Evolutionary conservation across 768 basidiomycete species (phyloP).

Genomic region (Neoboletus magnificus): DNA sequence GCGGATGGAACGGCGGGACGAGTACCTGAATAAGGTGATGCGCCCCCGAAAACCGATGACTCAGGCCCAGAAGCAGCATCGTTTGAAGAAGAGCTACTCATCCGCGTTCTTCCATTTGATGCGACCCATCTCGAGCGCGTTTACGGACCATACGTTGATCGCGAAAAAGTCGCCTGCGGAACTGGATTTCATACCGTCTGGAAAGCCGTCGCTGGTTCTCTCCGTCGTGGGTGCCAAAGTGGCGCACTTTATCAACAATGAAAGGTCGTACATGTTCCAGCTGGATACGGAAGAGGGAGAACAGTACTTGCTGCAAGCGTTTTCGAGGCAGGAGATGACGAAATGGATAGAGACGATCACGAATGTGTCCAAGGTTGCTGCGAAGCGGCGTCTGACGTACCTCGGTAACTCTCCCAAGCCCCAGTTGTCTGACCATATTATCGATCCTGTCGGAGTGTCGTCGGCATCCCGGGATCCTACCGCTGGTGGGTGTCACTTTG

Average conservation of each 20-base stretch:
- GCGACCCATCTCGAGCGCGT: slow-evolving; percentile 87
- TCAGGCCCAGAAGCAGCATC: slow-evolving; percentile 65
- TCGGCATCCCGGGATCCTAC: slow-evolving; percentile 65
- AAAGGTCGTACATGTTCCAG: slow-evolving; percentile 79
- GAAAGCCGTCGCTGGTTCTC: slow-evolving; percentile 73
- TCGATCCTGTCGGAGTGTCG: slow-evolving; percentile 46
- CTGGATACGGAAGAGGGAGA: slow-evolving; percentile 87
- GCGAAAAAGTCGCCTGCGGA: slow-evolving; percentile 64
- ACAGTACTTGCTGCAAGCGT: slow-evolving; percentile 74
- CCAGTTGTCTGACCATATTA: slow-evolving; percentile 69
- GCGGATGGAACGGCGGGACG: slow-evolving; percentile 69
- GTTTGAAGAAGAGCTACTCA: slow-evolving; percentile 87
- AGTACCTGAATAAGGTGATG: slow-evolving; percentile 74
- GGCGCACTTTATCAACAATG: slow-evolving; percentile 70
- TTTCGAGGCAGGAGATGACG: slow-evolving; percentile 65
- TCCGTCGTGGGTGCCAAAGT: slow-evolving; percentile 72
- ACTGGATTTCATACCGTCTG: slow-evolving; percentile 67
- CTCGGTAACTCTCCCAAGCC: slow-evolving; percentile 74
- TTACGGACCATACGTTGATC: slow-evolving; percentile 54
- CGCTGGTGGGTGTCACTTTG: slow-evolving; percentile 51
- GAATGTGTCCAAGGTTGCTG: slow-evolving; percentile 66
- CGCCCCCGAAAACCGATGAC: slow-evolving; percentile 48
- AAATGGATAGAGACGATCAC: slow-evolving; percentile 78
- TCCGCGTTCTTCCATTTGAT: slow-evolving; percentile 79
- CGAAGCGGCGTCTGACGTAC: slow-evolving; percentile 78